A percentile compares a stretch with the other conserved stretches of the same genome.
Evolutionary conservation across 768 basidiomycete species (phyloP).

Genomic region (Suillus subluteus): DNA sequence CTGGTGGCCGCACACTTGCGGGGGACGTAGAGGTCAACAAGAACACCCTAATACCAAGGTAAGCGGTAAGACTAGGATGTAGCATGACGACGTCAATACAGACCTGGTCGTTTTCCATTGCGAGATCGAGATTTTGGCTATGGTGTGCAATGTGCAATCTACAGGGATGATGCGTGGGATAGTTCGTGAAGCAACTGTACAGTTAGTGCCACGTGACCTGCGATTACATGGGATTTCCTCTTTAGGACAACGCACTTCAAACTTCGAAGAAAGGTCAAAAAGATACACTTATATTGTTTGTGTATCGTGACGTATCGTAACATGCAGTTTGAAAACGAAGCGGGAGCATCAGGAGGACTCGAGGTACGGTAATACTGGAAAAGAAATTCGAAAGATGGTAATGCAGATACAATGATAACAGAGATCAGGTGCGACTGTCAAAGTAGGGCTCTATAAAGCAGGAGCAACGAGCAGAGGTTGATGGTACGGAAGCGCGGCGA

Average conservation of each 20-base stretch:
- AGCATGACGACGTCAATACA: constrained; percentile 26
- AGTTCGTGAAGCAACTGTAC: constrained; percentile 33
- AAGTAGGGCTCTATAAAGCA: constrained; percentile 21
- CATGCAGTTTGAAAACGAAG: background rate
- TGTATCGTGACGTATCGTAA: background rate
- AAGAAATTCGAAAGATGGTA: constrained; percentile 10
- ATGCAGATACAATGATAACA: constrained; percentile 14
- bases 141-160: constrained; percentile 5
- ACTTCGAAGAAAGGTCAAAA: background rate
- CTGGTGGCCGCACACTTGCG: constrained; percentile 99
- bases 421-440: constrained; percentile 20
- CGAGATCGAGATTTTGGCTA: constrained; percentile 24
- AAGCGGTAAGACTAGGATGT: background rate
- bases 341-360: background rate
- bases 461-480: constrained; percentile 18
- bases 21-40: constrained; percentile 99
- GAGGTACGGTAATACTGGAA: background rate
- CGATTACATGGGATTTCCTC: background rate
- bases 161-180: constrained; percentile 31
- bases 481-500: too few species aligned
- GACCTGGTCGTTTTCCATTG: constrained; percentile 94
- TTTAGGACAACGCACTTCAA: too few species aligned
- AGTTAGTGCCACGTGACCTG: constrained; percentile 18
- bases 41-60: constrained; percentile 69
- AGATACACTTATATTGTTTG: background rate